phyloP scores from a whole-genome alignment of 495 filamentous ascomycete species.

The Neurospora africana region DNA sequence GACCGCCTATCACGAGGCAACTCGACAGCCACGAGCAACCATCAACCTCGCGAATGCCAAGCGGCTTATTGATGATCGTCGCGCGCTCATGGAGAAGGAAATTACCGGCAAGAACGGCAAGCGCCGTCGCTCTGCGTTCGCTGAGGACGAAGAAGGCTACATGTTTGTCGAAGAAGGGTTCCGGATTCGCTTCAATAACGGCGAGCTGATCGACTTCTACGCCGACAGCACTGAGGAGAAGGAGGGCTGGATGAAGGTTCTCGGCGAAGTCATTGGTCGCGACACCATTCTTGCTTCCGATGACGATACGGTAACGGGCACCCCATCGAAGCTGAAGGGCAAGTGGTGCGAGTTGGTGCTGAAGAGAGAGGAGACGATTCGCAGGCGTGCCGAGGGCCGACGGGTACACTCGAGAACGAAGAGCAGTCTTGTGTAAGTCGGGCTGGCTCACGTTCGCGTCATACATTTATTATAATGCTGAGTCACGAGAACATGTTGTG shows the following conservation, averaged over 20 bases:
- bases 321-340: slow-evolving; percentile 31
- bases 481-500: neutral
- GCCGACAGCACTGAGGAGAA: slow-evolving; percentile 79
- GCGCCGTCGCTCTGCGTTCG: slow-evolving; percentile 85
- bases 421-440: slow-evolving; percentile 38
- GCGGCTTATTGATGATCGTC: slow-evolving; percentile 86
- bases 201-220: slow-evolving; percentile 97
- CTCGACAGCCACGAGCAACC: slow-evolving; percentile 86
- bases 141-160: slow-evolving; percentile 97
- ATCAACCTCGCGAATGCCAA: slow-evolving; percentile 93
- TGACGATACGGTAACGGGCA: slow-evolving; percentile 36
- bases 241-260: slow-evolving; percentile 86
- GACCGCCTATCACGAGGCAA: slow-evolving; percentile 92
- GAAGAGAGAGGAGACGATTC: slow-evolving; percentile 40
- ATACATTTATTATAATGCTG: neutral
- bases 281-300: slow-evolving; percentile 24
- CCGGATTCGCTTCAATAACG: slow-evolving; percentile 94
- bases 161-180: slow-evolving; percentile 99
- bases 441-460: neutral
- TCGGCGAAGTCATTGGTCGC: slow-evolving; percentile 74
- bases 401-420: slow-evolving; percentile 43
- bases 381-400: slow-evolving; percentile 21
- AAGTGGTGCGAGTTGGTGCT: slow-evolving; percentile 86
- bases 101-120: slow-evolving; percentile 62
- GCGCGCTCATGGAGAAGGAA: slow-evolving; percentile 70